Base-by-base conservation (phyloP, 192 early-diverging fungal genomes). In the Linnemannia hyalina region DNA sequence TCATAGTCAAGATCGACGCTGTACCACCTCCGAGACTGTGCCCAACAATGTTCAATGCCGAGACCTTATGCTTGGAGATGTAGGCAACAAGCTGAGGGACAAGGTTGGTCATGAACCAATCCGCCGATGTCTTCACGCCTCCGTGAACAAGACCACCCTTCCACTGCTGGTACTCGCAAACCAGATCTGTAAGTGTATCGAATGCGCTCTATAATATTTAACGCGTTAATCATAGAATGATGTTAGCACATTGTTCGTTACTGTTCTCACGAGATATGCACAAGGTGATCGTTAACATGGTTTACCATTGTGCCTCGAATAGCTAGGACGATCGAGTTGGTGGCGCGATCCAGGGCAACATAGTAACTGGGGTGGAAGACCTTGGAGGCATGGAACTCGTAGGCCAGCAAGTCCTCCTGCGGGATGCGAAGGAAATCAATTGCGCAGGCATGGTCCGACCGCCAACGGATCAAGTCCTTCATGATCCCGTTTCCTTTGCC, bases 81-180 rank as follows among this genome's bases (percentile, higher is more conserved):
- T 93, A 94, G 4, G 93, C 91, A 26, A 94, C 82, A 22, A 94
- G 80, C 54, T 90, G 91, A 36, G 95, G 94, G 74, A 93, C 90
- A 13, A 95, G 89, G 46, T 93, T 90, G 52, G 85, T 77, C 85
- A 94, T 92, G 70, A 96, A 91, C 93, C 93, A 96, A 57, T 93
- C 90, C 16, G 95, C 95, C 10, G 95, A 93, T 22, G 92, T 83
- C 89, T 94, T 93, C 90, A 95, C 94, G 8, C 95, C 95, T 68
- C 91, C 91, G 71, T 96, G 95, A 46, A 95, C 93, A 20, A 95
- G 86, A 0, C 95, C 95, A 63, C 95, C 95, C 69, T 92, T 91
- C 95, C 94, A 95, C 46, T 93, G 94, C 65, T 92, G 89, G 80
- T 96, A 96, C 80, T 94, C 94, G 76, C 95, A 96, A 0, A 92